phyloP scores from a whole-genome alignment of 2,329 filamentous ascomycete genomes.

The Pseudocercospora cruenta region DNA sequence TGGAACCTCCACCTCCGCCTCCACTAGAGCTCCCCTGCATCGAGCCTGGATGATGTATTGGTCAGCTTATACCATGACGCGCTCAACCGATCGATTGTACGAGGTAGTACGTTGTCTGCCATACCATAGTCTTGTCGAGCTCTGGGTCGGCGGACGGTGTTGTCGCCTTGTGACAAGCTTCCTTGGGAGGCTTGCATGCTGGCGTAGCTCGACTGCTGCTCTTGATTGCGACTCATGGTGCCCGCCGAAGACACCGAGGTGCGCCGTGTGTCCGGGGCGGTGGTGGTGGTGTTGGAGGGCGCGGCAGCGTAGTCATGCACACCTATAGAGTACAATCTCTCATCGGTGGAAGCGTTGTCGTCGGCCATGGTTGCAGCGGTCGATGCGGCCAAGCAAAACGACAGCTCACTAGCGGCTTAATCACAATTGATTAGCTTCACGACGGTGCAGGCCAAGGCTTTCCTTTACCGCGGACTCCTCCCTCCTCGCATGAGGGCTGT shows the following conservation, averaged over 20 bases:
- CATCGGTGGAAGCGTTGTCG: conserved; percentile 17
- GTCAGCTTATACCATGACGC: conserved; percentile 8
- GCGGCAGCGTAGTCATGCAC: conserved; percentile 25
- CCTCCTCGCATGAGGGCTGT: not conserved
- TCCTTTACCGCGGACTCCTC: not conserved
- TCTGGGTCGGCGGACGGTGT: conserved; percentile 25
- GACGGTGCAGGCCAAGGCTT: not conserved
- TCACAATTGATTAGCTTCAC: conserved; percentile 17
- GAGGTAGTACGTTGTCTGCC: not conserved
- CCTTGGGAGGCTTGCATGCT: conserved; percentile 35
- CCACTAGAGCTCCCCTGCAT: conserved; percentile 29
- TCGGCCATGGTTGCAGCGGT: conserved; percentile 21
- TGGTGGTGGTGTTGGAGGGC: conserved; percentile 16
- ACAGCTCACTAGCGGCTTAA: conserved; percentile 13
- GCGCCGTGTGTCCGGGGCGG: conserved; percentile 27
- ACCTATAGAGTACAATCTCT: conserved; percentile 11
- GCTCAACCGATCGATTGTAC: not conserved
- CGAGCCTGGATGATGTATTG: conserved; percentile 27
- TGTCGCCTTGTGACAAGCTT: conserved; percentile 28
- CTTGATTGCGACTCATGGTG: conserved; percentile 26
- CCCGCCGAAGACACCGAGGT: conserved; percentile 29
- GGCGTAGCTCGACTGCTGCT: conserved; percentile 23
- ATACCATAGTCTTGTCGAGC: conserved; percentile 38
- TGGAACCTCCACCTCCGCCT: conserved; percentile 19
- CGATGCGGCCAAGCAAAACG: conserved; percentile 17